Evolutionary conservation across 1,284 basidiomycete genomes (phyloP), one percentile per base, ranked within the genome.

Genomic region (Meripilus lineatus): DNA sequence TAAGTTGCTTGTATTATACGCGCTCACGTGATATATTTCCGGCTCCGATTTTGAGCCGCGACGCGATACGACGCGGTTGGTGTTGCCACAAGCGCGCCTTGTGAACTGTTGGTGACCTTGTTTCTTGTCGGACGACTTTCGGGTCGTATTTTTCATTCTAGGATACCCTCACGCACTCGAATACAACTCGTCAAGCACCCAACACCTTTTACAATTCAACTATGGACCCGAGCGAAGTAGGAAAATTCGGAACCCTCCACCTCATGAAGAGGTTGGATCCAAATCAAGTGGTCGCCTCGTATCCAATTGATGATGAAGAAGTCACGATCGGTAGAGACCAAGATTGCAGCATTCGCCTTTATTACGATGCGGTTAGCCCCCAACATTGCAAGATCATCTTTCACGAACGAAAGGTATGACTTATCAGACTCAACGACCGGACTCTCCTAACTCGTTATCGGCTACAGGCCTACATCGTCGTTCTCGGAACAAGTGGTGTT

Each of bases 371-470:
- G 38, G 75, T 87, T 32, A 77, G 74, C 44, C 63, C 71, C 2
- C 46, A 84, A 1, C 84, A 87, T 53, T 81, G 79, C 47, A 82
- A 76, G 54, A 70, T 85, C 32, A 62, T 79, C n/a, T 84, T 86
- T 47, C 68, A 52, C 78, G 47, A 78, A 79, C 32, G 72, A 46
- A 84, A 84, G 67, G 80, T 78, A 35, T 15, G 66, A n/a, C n/a
- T n/a, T n/a, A 30, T 30, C 28, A 8, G 8, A 10, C 28, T 10
- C 8, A 30, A 30, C 28, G 28, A 10, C 28, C 8, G 8, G n/a
- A 30, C 8, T 10, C 28, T 30, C 8, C 28, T 30, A 30, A 30
- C 28, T 30, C n/a, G n/a, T n/a, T 33, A 22, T 44, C 24, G 39
- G 22, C 3, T 39, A 14, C 53, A 85, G 79, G 84, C 84, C 8